Conservation (phyloP, 1,284 basidiomycete genomes). For the Limonomyces culmigenus region DNA sequence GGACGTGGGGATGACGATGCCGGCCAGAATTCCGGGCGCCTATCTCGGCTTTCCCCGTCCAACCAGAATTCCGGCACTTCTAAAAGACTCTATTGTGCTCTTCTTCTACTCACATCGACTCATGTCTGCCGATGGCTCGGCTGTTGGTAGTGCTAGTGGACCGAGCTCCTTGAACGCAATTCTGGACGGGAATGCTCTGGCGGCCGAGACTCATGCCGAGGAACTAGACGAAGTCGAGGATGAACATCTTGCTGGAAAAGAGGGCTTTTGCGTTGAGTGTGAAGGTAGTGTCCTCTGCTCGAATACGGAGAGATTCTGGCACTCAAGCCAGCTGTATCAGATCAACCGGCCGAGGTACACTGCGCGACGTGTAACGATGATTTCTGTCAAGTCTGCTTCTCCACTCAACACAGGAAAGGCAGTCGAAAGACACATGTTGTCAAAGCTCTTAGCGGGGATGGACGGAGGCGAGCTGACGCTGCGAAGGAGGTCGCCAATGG, state of each 20-base stretch:
- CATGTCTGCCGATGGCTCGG: no score
- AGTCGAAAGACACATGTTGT: conserved; percentile 45
- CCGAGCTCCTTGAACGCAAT: no score
- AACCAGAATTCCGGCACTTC: no score
- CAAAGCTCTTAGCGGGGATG: conserved; percentile 23
- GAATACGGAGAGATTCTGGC: background rate
- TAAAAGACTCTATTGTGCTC: no score
- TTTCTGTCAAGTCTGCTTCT: conserved; percentile 72
- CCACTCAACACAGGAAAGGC: conserved; percentile 67
- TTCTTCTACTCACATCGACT: no score
- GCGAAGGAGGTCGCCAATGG: conserved; percentile 8
- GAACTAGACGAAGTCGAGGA: conserved; percentile 36
- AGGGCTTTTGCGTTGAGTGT: conserved; percentile 67
- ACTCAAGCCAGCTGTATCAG: conserved; percentile 19
- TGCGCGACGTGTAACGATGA: conserved; percentile 55
- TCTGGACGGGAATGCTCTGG: no score
- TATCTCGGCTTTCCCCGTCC: no score
- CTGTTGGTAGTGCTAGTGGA: no score
- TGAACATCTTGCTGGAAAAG: conserved; percentile 24
- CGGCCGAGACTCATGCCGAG: background rate
- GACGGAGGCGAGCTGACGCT: conserved; percentile 10
- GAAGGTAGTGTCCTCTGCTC: conserved; percentile 35
- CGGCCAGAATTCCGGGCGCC: no score
- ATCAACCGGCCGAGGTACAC: conserved; percentile 60
- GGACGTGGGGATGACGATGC: no score